These are phyloP conservation scores for Tetrapisispora arboricola DNA, from an alignment of 805 yeast species.

Conservation along the genomic window DNA sequence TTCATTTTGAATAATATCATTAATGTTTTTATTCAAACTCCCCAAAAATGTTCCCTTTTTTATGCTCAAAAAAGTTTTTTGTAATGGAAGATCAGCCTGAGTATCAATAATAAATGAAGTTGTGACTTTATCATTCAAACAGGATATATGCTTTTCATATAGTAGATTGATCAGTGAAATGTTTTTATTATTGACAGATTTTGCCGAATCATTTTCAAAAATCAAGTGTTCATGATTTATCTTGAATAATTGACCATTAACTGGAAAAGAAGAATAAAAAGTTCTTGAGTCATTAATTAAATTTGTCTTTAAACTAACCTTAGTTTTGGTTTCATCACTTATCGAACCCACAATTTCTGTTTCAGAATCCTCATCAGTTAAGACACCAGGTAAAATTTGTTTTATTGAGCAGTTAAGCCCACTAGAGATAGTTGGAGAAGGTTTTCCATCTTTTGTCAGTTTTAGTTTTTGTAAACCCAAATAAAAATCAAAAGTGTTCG, in stretches of 20 bases:
- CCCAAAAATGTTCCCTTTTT: neutral
- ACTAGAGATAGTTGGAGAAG: slow-evolving; percentile 25
- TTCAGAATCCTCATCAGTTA: neutral
- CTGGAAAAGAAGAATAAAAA: slow-evolving; percentile 34
- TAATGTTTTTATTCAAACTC: neutral
- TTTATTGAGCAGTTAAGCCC: slow-evolving; percentile 59
- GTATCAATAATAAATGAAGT: slow-evolving; percentile 1
- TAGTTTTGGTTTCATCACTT: neutral
- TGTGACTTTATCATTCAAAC: slow-evolving; percentile 38
- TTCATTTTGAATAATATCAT: neutral
- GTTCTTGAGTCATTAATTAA: slow-evolving; percentile 37
- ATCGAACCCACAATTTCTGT: neutral
- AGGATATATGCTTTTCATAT: slow-evolving; percentile 29
- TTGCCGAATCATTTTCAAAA: slow-evolving; percentile 8
- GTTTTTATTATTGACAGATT: slow-evolving; percentile 20
- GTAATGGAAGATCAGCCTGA: neutral
- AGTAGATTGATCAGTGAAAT: slow-evolving; percentile 24
- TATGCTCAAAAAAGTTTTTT: neutral
- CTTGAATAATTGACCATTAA: slow-evolving; percentile 35
- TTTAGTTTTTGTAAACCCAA: slow-evolving; percentile 43
- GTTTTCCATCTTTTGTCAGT: slow-evolving; percentile 8
- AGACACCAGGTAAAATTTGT: neutral
- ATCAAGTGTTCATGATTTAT: slow-evolving; percentile 39
- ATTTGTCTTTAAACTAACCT: slow-evolving; percentile 27
- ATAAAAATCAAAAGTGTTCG: slow-evolving; percentile 21